Evolutionary conservation across 768 basidiomycete species (phyloP).

Genomic region (Suillus hirtellus): DNA sequence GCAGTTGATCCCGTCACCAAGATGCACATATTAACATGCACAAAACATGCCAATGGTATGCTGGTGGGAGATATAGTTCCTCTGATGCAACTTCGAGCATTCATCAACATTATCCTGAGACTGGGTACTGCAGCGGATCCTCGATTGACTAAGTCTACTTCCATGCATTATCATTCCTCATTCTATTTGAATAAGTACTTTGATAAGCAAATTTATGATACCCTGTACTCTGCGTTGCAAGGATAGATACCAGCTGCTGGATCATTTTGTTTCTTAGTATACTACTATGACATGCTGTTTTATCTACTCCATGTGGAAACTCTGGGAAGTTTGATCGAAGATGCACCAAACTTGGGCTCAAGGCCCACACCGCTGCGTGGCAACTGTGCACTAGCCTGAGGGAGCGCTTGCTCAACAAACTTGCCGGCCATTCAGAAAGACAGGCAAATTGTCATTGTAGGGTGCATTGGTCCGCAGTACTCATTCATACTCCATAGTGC

Average conservation of each 20-base stretch:
- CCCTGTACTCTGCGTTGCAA: not conserved
- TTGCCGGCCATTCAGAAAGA: not conserved
- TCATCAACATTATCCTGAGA: not conserved
- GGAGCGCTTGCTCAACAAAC: not conserved
- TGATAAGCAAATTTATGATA: slow-evolving; percentile 30
- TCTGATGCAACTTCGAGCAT: slow-evolving; percentile 21
- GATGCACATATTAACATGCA: too few species aligned
- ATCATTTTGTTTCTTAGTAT: not conserved
- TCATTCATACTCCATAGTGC: not conserved
- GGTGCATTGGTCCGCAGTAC: not conserved
- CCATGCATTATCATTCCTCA: slow-evolving; percentile 20
- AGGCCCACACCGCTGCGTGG: too few species aligned
- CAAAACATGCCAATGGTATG: too few species aligned
- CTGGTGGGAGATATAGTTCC: slow-evolving; percentile 31
- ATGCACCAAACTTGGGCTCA: too few species aligned
- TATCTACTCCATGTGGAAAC: too few species aligned
- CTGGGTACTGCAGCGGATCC: too few species aligned
- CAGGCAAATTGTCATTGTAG: not conserved
- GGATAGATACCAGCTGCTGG: not conserved
- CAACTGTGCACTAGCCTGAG: not conserved
- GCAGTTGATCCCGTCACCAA: too few species aligned
- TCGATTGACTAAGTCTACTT: slow-evolving; percentile 26
- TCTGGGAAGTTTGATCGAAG: too few species aligned
- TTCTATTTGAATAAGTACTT: slow-evolving; percentile 37
- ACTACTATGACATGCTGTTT: too few species aligned